Evolutionary conservation across 768 basidiomycete species (phyloP).

Genomic region (Tricholoma sp.): DNA sequence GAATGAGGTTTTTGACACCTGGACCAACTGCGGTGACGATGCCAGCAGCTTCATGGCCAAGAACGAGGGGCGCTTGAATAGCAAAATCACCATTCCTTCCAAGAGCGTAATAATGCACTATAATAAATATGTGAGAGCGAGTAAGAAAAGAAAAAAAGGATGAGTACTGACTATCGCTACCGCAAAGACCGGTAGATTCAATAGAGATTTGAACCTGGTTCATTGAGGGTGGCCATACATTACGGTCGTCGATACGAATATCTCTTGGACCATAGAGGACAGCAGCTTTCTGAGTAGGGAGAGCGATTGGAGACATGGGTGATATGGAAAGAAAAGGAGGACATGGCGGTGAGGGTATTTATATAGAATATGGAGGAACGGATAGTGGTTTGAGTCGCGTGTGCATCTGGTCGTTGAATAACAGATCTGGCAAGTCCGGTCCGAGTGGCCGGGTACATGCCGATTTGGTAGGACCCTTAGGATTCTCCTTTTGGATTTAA

Average conservation of each 20-base stretch:
- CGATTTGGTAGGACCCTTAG: neutral
- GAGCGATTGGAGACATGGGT: conserved; percentile 36
- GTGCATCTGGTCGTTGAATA: neutral
- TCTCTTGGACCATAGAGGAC: conserved; percentile 84
- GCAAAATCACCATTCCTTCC: conserved; percentile 93
- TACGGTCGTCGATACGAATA: conserved; percentile 73
- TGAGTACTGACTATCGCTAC: conserved; percentile 62
- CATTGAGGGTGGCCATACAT: conserved; percentile 62
- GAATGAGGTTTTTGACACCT: conserved; percentile 54
- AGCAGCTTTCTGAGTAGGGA: conserved; percentile 60
- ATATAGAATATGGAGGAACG: conserved; percentile 10
- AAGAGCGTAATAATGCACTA: conserved; percentile 89
- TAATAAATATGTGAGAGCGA: conserved; percentile 3
- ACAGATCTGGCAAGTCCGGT: neutral
- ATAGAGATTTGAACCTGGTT: conserved; percentile 80
- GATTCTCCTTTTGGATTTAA: conserved; percentile 11
- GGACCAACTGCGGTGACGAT: conserved; percentile 79
- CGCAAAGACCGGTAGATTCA: conserved; percentile 85
- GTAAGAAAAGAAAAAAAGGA: neutral
- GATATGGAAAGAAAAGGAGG: conserved; percentile 11
- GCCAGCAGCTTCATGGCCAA: conserved; percentile 94
- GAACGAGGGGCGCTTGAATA: conserved; percentile 78
- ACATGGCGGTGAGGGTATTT: conserved; percentile 11
- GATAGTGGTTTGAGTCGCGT: conserved; percentile 7
- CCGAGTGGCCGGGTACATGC: neutral